Percentiles rank a stretch among this genome's conserved stretches.
Conservation (phyloP, 441 rosid genomes). For the Bocquillonia castaneifolia region DNA sequence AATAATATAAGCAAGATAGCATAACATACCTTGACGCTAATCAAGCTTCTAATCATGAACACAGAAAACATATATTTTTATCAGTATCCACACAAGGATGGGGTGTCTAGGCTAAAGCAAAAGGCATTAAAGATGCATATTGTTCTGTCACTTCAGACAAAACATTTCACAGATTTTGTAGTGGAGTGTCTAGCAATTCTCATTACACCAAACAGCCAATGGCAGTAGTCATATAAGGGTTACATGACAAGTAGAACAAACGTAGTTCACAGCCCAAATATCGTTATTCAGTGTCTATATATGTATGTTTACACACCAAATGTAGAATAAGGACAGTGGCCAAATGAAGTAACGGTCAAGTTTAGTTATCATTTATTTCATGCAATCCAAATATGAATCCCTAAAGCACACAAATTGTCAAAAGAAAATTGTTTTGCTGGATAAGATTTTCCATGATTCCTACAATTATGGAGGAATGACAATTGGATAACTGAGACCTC, state of each 20-base stretch:
- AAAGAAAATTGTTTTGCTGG: background rate
- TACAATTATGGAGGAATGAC: background rate
- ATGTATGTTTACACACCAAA: background rate
- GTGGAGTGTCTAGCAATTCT: background rate
- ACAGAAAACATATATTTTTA: background rate
- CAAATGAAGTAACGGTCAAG: background rate
- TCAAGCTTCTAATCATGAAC: background rate
- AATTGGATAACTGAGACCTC: background rate
- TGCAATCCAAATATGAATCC: background rate
- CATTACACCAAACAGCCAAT: background rate
- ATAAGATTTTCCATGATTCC: background rate
- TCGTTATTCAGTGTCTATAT: background rate
- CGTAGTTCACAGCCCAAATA: background rate
- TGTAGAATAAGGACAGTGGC: background rate
- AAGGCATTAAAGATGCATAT: background rate
- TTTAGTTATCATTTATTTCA: background rate
- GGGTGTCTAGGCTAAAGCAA: background rate
- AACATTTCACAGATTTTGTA: slow-evolving; percentile 1
- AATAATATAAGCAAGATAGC: background rate
- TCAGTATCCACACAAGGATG: background rate
- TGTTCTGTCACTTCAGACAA: background rate
- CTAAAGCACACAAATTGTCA: background rate
- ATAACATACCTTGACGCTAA: background rate
- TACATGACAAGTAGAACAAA: background rate
- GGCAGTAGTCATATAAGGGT: background rate